These are phyloP conservation scores for Bryum argenteum DNA, from an alignment of 225 moss, liverwort and hornwort genomes.

Conservation along the genomic window DNA sequence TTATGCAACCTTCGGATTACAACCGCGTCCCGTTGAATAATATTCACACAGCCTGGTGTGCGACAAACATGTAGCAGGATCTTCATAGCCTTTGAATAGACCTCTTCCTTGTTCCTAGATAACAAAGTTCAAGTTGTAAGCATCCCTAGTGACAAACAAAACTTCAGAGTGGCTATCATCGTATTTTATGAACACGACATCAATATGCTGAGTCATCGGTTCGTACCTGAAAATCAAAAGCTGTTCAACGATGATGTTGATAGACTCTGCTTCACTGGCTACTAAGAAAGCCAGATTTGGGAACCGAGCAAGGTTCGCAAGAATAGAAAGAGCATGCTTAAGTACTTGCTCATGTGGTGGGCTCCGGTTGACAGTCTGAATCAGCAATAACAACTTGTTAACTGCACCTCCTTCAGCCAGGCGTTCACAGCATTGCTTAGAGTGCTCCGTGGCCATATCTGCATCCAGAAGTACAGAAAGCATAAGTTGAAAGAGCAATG, in stretches of 20 bases:
- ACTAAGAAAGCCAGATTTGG: conserved; percentile 51
- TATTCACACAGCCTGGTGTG: conserved; percentile 55
- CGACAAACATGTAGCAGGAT: conserved; percentile 65
- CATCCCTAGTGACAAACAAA: neutral
- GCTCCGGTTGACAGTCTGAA: conserved; percentile 82
- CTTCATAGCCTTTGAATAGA: conserved; percentile 62
- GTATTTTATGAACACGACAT: neutral
- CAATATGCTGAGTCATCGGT: neutral
- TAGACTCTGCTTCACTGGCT: conserved; percentile 59
- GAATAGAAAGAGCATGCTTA: conserved; percentile 81
- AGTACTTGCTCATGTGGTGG: conserved; percentile 86
- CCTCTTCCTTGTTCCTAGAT: conserved; percentile 69
- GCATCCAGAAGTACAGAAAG: conserved; percentile 24
- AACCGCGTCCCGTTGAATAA: conserved; percentile 54
- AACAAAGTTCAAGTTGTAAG: neutral
- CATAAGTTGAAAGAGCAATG: neutral
- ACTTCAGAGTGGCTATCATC: neutral
- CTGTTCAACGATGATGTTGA: conserved; percentile 68
- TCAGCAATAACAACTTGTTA: conserved; percentile 58
- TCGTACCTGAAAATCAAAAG: conserved; percentile 72
- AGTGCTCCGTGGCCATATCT: conserved; percentile 83
- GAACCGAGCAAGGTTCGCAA: conserved; percentile 72
- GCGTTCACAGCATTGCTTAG: conserved; percentile 70
- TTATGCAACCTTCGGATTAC: conserved; percentile 65
- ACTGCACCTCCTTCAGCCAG: conserved; percentile 79